Evolutionary conservation across 768 basidiomycete genomes (phyloP), one percentile per base, ranked within the genome.

Genomic region (Fistulinella prunicolor): DNA sequence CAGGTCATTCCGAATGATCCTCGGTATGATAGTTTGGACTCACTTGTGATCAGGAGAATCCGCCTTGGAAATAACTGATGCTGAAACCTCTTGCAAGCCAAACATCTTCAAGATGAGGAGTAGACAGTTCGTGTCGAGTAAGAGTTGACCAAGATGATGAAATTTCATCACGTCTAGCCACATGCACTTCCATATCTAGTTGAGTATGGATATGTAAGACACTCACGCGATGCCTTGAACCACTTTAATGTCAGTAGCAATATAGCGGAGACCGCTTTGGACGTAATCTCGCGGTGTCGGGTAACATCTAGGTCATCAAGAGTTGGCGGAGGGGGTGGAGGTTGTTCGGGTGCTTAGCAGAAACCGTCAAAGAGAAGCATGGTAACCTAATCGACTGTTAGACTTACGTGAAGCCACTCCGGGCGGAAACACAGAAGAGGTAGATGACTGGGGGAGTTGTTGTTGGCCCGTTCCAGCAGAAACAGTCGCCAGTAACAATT

Each of bases 171-270:
- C 83, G 70, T 98, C 95, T 98, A 56, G 14, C 22, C 44, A 34
- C n/a, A 46, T 32, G 30, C 42, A 22, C 20, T 34, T 49, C 38
- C 44, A 24, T 52, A 19, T 26, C 1, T 37, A 42, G 16, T 17
- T 23, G 7, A 8, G 16, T 38, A 22, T 38, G 39, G 24, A 46
- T 20, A 22, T 37, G 19, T 16, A 34, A 42, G 40, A 39, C n/a
- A 77, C 93, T 66, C 57, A 97, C 95, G 96, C 42, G 95, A 97
- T 20, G 89, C 89, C 69, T 98, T 98, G 76, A 97, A 95, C 96
- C 96, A 99, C 66, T 98, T 96, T 56, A 99, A 67, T 2, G 89
- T 80, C 30, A 97, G 72, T 6, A 98, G 69, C 22, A 99, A 68
- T 48, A 98, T 96, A 1, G 94, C 95, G 13, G 96, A 97, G 4